phyloP scores from a whole-genome alignment of 306 rosid genomes.

The Rosa rugosa region DNA sequence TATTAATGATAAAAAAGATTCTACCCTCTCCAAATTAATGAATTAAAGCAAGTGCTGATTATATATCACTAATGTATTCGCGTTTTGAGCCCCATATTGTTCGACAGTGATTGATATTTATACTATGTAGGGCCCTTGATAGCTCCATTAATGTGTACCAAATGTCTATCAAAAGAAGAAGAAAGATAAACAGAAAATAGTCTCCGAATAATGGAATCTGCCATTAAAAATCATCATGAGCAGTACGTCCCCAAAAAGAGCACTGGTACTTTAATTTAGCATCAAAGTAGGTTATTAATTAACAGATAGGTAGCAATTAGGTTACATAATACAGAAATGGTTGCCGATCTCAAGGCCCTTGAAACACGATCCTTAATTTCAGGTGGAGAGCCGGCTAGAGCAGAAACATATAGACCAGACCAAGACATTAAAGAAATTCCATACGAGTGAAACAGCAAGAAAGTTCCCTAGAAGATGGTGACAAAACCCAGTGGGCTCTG shows the following conservation, averaged over 20 bases:
- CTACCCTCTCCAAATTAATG: not conserved
- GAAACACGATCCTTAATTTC: slow-evolving; percentile 16
- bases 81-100: not conserved
- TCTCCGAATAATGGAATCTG: not conserved
- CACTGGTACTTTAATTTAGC: not conserved
- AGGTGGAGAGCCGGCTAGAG: slow-evolving; percentile 15
- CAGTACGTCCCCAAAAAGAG: not conserved
- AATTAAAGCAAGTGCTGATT: not conserved
- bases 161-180: not conserved
- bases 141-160: not conserved
- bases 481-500: slow-evolving; percentile 9
- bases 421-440: slow-evolving; percentile 4
- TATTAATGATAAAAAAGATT: not conserved
- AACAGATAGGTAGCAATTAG: not conserved
- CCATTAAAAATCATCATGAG: not conserved
- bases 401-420: slow-evolving; percentile 4
- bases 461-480: not conserved
- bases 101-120: not conserved
- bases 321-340: not conserved
- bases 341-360: slow-evolving; percentile 7
- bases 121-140: not conserved
- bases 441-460: not conserved
- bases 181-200: not conserved
- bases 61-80: not conserved
- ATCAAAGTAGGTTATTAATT: not conserved